Percentiles rank a stretch among this genome's conserved stretches.
Evolutionary conservation across 2,329 filamentous ascomycete genomes (phyloP).

Genomic region (Reticulascus tulasneorum): DNA sequence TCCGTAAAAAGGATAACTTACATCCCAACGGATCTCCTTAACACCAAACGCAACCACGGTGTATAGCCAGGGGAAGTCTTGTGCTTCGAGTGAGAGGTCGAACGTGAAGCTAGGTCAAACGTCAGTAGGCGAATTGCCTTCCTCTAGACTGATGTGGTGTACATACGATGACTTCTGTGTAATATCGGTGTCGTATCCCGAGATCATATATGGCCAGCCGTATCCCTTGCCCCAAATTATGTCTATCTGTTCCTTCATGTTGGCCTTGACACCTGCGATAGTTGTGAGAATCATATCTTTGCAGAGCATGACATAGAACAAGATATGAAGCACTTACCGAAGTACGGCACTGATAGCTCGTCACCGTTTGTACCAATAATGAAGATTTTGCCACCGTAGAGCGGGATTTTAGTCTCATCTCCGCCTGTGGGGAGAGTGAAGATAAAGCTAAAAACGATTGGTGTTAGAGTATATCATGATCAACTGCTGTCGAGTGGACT

Average conservation of each 20-base stretch:
- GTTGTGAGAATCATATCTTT: too few relatives aligned
- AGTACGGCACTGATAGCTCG: conserved; percentile 26
- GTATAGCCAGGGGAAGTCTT: conserved; percentile 22
- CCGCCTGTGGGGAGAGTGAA: background rate
- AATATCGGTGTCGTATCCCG: background rate
- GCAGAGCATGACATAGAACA: background rate
- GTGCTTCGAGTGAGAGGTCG: conserved; percentile 17
- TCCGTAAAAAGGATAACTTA: background rate
- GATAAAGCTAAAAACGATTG: too few relatives aligned
- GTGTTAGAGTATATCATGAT: too few relatives aligned
- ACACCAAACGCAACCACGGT: conserved; percentile 19
- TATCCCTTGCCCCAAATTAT: conserved; percentile 10
- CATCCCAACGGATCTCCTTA: conserved; percentile 23
- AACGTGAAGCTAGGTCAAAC: conserved; percentile 18
- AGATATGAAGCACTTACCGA: conserved; percentile 16
- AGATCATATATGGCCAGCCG: conserved; percentile 1
- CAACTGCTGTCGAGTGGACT: conserved; percentile 24
- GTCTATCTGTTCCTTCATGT: conserved; percentile 14
- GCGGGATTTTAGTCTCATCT: conserved; percentile 20
- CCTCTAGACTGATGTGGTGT: too few relatives aligned
- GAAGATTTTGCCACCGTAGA: conserved; percentile 29
- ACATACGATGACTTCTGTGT: conserved; percentile 5
- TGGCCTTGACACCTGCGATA: conserved; percentile 14
- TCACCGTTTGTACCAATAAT: conserved; percentile 26
- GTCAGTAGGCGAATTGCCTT: too few relatives aligned